Conservation (phyloP, 148 eudicot species). For the Chenopodium formosanum region DNA sequence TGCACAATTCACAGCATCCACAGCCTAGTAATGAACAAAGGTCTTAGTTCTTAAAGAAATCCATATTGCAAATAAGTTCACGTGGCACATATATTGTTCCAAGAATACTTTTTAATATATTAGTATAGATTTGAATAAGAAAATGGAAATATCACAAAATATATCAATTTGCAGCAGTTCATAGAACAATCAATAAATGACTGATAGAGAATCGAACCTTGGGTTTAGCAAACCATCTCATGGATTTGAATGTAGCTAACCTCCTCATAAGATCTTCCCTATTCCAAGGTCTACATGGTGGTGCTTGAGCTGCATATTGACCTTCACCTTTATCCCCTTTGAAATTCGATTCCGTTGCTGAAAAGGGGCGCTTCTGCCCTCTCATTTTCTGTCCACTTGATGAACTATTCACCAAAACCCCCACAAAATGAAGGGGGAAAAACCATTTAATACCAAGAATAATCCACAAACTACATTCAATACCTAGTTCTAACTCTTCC, state of each 20-base stretch:
- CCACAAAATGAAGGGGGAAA: not conserved
- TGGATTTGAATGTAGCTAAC: constrained; percentile 89
- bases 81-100: no score
- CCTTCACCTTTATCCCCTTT: constrained; percentile 37
- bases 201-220: constrained; percentile 50
- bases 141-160: not conserved
- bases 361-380: constrained; percentile 58
- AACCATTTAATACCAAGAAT: not conserved
- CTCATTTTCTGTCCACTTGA: constrained; percentile 36
- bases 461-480: not conserved
- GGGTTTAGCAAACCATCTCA: constrained; percentile 99
- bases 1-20: constrained; percentile 86
- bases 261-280: constrained; percentile 78
- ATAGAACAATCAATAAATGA: not conserved
- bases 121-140: no score
- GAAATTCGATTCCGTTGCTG: constrained; percentile 31
- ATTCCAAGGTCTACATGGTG: constrained; percentile 89
- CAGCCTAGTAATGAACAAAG: constrained; percentile 44
- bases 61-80: not conserved
- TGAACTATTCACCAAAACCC: constrained; percentile 29
- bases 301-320: constrained; percentile 41
- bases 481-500: not conserved
- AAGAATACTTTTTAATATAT: no score
- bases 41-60: constrained; percentile 2
- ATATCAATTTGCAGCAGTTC: not conserved